Evolutionary conservation across 2,329 filamentous ascomycete genomes (phyloP).

Genomic region (Paraphaeosphaeria minitans): DNA sequence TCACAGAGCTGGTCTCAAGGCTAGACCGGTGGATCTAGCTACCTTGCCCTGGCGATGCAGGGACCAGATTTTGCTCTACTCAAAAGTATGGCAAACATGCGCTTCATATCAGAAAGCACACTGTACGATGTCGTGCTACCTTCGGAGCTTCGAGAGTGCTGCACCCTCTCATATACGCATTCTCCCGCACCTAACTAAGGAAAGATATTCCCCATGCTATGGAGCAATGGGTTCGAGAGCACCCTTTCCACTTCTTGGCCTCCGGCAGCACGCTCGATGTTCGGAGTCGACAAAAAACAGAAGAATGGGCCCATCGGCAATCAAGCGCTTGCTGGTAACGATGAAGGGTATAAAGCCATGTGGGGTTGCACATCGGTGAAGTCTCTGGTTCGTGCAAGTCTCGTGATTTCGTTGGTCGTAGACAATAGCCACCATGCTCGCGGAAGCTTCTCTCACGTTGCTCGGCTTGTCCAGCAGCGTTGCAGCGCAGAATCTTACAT

Average conservation of each 20-base stretch:
- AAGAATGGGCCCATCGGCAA: slow-evolving; percentile 1
- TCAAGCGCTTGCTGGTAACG: not conserved
- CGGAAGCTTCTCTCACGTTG: not conserved
- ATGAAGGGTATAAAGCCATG: not conserved
- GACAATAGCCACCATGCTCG: not conserved
- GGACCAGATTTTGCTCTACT: not conserved
- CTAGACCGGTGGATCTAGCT: not conserved
- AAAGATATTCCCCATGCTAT: not conserved
- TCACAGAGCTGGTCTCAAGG: not conserved
- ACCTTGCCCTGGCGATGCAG: not conserved
- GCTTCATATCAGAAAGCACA: slow-evolving; percentile 1
- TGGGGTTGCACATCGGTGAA: not conserved
- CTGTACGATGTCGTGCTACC: slow-evolving; percentile 4
- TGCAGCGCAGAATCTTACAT: slow-evolving; percentile 6
- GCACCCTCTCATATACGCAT: slow-evolving; percentile 2
- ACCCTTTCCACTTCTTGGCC: not conserved
- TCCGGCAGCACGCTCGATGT: not conserved
- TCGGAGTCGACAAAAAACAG: not conserved
- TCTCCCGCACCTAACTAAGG: slow-evolving; percentile 7
- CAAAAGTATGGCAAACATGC: not conserved
- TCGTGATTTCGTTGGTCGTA: not conserved
- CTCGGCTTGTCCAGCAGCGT: not conserved
- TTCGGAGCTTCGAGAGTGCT: slow-evolving; percentile 1
- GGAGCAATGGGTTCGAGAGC: slow-evolving; percentile 1
- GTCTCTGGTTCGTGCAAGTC: not conserved